phyloP scores from a whole-genome alignment of 495 filamentous ascomycete genomes.

The Alectoria sarmentosa region DNA sequence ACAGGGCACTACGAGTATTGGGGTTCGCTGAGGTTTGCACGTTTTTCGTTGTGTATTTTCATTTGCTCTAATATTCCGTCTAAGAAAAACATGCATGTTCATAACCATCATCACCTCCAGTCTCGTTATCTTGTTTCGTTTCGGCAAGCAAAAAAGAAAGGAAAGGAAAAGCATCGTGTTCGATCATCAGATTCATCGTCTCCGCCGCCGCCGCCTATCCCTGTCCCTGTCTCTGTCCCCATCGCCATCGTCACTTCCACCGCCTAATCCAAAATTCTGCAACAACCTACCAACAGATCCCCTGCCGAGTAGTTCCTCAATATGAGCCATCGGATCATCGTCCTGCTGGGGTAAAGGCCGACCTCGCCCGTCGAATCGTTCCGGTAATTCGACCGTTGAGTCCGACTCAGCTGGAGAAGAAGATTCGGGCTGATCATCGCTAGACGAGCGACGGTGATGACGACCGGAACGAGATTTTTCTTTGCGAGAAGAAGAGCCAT shows the following conservation, averaged over 20 bases:
- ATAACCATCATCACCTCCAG: slow-evolving; percentile 4
- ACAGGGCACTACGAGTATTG: too few species aligned
- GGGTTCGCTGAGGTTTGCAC: too few species aligned
- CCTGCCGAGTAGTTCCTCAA: slow-evolving; percentile 36
- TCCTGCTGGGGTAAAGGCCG: slow-evolving; percentile 38
- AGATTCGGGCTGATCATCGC: slow-evolving; percentile 17
- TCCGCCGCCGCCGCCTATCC: slow-evolving; percentile 13
- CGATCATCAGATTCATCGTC: slow-evolving; percentile 5
- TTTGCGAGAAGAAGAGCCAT: slow-evolving; percentile 11
- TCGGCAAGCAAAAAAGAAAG: neutral
- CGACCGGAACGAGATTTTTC: slow-evolving; percentile 22
- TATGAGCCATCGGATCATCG: slow-evolving; percentile 32
- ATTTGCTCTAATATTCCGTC: slow-evolving; percentile 3
- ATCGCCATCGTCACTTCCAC: slow-evolving; percentile 14
- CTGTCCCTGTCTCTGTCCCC: slow-evolving; percentile 12
- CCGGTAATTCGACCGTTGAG: slow-evolving; percentile 50
- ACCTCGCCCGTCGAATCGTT: slow-evolving; percentile 59
- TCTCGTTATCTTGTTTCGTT: neutral
- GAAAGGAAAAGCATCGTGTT: neutral
- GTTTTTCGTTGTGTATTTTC: neutral
- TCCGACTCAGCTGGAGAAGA: slow-evolving; percentile 35
- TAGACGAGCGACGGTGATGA: slow-evolving; percentile 28
- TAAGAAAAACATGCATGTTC: slow-evolving; percentile 10
- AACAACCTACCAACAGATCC: slow-evolving; percentile 22
- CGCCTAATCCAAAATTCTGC: slow-evolving; percentile 25